These are phyloP conservation scores for Colletotrichum caudatum DNA, from an alignment of 2,329 filamentous ascomycete genomes.

Conservation along the genomic window DNA sequence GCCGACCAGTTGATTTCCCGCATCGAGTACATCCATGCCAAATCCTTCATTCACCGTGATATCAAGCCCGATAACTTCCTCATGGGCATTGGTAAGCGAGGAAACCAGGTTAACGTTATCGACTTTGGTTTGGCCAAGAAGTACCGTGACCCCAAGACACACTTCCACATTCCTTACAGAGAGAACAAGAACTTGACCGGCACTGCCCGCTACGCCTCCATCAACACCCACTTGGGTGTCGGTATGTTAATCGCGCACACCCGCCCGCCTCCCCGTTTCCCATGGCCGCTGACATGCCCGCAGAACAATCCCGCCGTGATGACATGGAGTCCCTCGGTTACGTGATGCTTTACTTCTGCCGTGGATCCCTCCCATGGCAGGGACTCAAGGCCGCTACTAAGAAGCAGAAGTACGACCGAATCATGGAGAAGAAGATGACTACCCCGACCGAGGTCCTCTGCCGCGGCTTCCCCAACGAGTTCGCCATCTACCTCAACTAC, in stretches of 20 bases:
- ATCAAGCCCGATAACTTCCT: conserved; percentile 99
- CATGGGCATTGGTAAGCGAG: conserved; percentile 98
- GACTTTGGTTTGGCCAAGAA: conserved; percentile 99
- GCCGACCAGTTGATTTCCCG: conserved; percentile 99
- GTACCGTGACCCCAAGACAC: conserved; percentile 99
- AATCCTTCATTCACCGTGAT: conserved; percentile 99
- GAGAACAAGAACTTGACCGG: conserved; percentile 99
- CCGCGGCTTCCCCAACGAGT: conserved; percentile 99
- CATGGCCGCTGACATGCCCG: conserved; percentile 46
- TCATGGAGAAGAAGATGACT: conserved; percentile 99
- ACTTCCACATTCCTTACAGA: conserved; percentile 99
- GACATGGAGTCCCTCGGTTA: conserved; percentile 99
- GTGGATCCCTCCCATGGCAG: conserved; percentile 98
- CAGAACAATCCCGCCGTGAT: conserved; percentile 97
- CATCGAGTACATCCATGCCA: conserved; percentile 99
- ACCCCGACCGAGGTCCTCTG: conserved; percentile 98
- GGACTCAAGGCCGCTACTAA: conserved; percentile 98
- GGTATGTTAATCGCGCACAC: conserved; percentile 63
- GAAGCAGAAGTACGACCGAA: conserved; percentile 99
- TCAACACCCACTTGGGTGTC: conserved; percentile 98
- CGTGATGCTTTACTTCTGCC: conserved; percentile 99
- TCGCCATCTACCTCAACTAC: conserved; percentile 99
- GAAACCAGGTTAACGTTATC: conserved; percentile 99
- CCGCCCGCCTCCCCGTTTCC: background rate
- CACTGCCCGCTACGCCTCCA: conserved; percentile 97